Evolutionary conservation across 257 asterid species (phyloP), one percentile per base, ranked within the genome.

Genomic region (Jacaranda mimosifolia): DNA sequence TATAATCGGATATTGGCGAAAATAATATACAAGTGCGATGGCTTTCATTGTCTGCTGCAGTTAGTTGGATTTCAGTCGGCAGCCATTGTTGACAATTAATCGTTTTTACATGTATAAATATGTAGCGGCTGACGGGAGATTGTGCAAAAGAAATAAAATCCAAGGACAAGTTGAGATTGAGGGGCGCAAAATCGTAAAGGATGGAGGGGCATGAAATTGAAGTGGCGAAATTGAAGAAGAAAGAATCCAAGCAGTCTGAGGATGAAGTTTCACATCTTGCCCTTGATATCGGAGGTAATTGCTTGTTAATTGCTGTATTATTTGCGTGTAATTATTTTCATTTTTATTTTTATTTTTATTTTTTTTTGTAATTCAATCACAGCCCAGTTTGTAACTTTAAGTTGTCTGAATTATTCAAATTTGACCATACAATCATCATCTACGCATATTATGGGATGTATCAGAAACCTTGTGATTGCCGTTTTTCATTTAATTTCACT

Each of bases 221-320:
- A 69, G 80, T 42, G 40, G 70, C 56, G 38, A 76, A 82, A 42
- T 78, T 82, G 74, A 82, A 72, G 78, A 79, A 39, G 68, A 46
- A 42, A n/a, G 86, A 83, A 73, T 73, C 73, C 65, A 82, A 77
- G 75, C 77, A 70, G 59, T 57, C 48, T 38, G 82, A 46, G 12
- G 91, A 87, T 63, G 83, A 82, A 71, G 87, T 91, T 83, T 87
- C 96, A 14, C 88, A 91, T 73, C 82, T 94, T 59, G 89, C 97
- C 72, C 96, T 94, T 60, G 98, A 94, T 74, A 94, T 94, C 60
- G 97, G 98, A 85, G 98, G 98, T 94, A 82, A 70, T 68, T 57
- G 76, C 64, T 51, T 67, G 3, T 9, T 56, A 21, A 48, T 75
- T 77, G 55, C 18, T 63, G 39, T 2, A 48, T 67, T 21, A 46